Conservation (phyloP, 164 flowering plant genomes). For the Berberis vulgaris region DNA sequence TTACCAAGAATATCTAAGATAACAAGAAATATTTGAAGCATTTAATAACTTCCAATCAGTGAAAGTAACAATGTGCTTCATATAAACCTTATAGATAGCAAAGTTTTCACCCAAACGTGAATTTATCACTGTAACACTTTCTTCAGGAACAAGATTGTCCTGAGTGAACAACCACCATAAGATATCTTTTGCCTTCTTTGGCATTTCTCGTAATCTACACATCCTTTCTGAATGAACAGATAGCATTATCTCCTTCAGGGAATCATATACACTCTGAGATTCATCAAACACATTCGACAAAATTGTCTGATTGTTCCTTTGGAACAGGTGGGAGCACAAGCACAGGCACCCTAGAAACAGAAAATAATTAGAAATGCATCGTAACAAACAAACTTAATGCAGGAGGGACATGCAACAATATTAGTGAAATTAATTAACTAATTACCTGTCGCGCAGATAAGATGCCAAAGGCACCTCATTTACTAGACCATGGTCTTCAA, state of each 20-base stretch:
- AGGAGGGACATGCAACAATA: neutral
- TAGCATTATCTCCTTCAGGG: constrained; percentile 54
- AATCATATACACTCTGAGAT: constrained; percentile 44
- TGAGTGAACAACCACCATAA: constrained; percentile 99
- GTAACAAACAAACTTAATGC: neutral
- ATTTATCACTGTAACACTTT: constrained; percentile 82
- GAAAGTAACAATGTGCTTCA: neutral
- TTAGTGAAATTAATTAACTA: neutral
- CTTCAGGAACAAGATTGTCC: constrained; percentile 71
- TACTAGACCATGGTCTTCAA: constrained; percentile 77
- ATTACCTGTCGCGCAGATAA: constrained; percentile 66
- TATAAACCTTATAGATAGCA: constrained; percentile 70
- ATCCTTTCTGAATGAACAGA: constrained; percentile 45
- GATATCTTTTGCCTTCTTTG: constrained; percentile 54
- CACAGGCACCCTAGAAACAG: constrained; percentile 59
- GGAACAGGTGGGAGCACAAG: constrained; percentile 78
- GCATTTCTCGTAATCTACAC: constrained; percentile 54
- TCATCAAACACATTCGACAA: constrained; percentile 75
- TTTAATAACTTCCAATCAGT: neutral
- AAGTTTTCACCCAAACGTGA: constrained; percentile 96
- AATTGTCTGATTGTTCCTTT: constrained; percentile 56
- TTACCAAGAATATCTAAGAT: neutral
- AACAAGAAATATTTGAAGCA: neutral
- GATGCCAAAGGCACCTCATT: constrained; percentile 64
- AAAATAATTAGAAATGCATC: neutral